Base-by-base conservation (phyloP, 805 yeast genomes). In the Wickerhamiella alocasiicola region DNA sequence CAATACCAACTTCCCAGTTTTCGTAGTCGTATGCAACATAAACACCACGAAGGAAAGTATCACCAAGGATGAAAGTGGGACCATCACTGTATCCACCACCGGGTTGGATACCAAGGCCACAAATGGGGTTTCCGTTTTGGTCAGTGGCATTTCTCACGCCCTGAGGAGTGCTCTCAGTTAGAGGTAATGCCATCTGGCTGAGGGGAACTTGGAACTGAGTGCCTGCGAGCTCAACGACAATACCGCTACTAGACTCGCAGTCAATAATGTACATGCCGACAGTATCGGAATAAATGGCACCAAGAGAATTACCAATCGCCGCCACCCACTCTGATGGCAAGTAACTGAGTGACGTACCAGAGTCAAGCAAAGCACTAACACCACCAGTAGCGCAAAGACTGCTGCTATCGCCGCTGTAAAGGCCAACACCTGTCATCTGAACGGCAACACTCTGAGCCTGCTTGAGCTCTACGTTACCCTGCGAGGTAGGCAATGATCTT, bases 1-100 rank as follows among this genome's bases (percentile, higher is more conserved):
- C 84, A 42, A 81, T 46, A 0, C 78, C 71, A 25, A 79, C 61
- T 52, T 71, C 65, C 36, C 55, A 56, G 49, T 68, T 68, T 18
- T 76, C 82, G 37, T 78, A 60, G 55, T 81, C 81, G 55, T 69
- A 77, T 12, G 77, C 83, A 20, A 71, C 68, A 53, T 80, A 81
- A 3, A 77, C 78, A 28, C 71, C 67, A 41, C 81, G 65, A 47
- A 81, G 59, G 53, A 80, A 71, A 34, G 71, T 68, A 53, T 78
- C 85, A 9, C 91, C 91, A 27, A 81, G 62, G 41, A 76, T 65
- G 31, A 51, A 31, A 3, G 20, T 24, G 35, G 13, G 3, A 2
- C 16, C 41, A 6, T 11, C 23, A 15, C 27, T 19, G 60, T 55
- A 16, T 49, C 33, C 21, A 51, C 59, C 43, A 50, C 59, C 23